Percentiles rank a stretch among this genome's conserved stretches.
These are phyloP conservation scores for Ogataea corticis DNA, from an alignment of 805 yeast species.

Conservation along the genomic window DNA sequence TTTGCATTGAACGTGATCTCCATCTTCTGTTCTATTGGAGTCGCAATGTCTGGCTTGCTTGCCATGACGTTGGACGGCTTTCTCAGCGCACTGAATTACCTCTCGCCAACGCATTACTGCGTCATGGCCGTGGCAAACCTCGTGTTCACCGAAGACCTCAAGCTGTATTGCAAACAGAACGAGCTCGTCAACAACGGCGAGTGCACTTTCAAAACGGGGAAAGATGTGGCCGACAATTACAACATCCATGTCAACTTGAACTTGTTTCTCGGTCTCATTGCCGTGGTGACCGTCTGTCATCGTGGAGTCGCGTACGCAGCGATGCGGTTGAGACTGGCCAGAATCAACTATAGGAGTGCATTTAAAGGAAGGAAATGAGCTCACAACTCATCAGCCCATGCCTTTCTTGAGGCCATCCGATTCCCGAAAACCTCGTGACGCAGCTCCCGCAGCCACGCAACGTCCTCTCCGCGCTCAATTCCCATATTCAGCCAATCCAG, in stretches of 20 bases:
- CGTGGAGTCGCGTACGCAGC: constrained; percentile 38
- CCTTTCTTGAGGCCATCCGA: constrained; percentile 67
- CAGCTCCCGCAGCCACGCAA: constrained; percentile 28
- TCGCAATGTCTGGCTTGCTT: constrained; percentile 83
- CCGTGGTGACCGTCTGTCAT: constrained; percentile 43
- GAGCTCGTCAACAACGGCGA: constrained; percentile 33
- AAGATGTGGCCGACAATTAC: constrained; percentile 55
- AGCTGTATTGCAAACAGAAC: constrained; percentile 45
- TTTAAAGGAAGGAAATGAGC: not conserved
- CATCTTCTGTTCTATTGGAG: constrained; percentile 64
- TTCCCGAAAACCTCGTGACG: constrained; percentile 80
- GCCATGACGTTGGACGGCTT: constrained; percentile 73
- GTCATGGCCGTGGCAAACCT: constrained; percentile 60
- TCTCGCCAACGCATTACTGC: constrained; percentile 77
- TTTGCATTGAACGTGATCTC: constrained; percentile 77
- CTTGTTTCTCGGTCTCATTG: constrained; percentile 40
- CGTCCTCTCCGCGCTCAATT: constrained; percentile 29
- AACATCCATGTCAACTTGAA: constrained; percentile 40
- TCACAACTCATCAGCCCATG: constrained; percentile 51
- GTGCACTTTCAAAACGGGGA: constrained; percentile 55
- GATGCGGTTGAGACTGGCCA: constrained; percentile 27
- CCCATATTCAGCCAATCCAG: constrained; percentile 63
- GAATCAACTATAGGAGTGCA: constrained; percentile 2
- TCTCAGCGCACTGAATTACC: constrained; percentile 67
- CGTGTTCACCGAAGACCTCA: constrained; percentile 52